These are phyloP conservation scores for Puccinia coronata DNA, from an alignment of 1,284 basidiomycete species.

Conservation along the genomic window DNA sequence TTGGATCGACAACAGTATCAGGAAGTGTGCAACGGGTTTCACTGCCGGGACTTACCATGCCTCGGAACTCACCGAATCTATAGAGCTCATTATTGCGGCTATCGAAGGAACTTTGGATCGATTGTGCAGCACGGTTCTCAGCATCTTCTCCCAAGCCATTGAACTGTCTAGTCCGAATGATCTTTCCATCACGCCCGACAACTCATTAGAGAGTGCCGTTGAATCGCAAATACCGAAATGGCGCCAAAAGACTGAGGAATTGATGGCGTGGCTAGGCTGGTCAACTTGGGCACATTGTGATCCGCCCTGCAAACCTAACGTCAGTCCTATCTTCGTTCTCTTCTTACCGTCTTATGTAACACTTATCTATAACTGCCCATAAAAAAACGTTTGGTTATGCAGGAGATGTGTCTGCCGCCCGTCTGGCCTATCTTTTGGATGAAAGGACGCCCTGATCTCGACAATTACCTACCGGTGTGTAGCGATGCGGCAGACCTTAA, in stretches of 20 bases:
- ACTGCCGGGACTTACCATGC: neutral
- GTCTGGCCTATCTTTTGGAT: constrained; percentile 14
- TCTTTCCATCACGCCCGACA: neutral
- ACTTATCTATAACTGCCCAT: neutral
- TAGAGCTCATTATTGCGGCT: constrained; percentile 8
- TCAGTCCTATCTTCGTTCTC: neutral
- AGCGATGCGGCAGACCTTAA: no score
- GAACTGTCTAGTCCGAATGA: neutral
- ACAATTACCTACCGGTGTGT: neutral
- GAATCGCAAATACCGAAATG: neutral
- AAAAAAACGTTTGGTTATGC: neutral
- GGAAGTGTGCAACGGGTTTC: constrained; percentile 15
- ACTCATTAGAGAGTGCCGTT: neutral
- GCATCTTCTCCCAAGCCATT: constrained; percentile 7
- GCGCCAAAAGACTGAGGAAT: neutral
- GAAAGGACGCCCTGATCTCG: neutral
- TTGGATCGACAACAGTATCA: neutral
- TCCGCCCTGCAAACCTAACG: constrained; percentile 17
- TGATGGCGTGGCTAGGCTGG: constrained; percentile 31
- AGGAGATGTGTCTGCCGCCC: constrained; percentile 16
- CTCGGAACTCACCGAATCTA: constrained; percentile 26
- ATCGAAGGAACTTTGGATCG: constrained; percentile 27
- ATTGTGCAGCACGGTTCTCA: neutral
- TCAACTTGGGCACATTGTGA: constrained; percentile 14
- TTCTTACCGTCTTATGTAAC: neutral